Base-by-base conservation (phyloP, 306 rosid genomes). In the Casuarina glauca region DNA sequence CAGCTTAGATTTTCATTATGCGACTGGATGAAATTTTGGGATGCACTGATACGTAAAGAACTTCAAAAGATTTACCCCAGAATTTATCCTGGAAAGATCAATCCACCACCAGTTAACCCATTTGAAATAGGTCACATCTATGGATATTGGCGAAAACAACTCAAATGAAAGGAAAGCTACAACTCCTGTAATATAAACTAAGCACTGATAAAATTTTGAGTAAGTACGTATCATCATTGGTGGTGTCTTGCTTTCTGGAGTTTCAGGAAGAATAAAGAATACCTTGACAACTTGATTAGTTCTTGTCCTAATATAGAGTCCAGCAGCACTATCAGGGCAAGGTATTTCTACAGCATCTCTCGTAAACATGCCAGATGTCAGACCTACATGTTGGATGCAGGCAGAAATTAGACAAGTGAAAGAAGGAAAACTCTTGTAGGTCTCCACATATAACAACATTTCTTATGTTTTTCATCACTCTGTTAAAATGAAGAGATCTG, bases 271-370 rank as follows among this genome's bases (percentile, higher is more conserved):
- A 79, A 72, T 80, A 86, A 41, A 73, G 76, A 52, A 49, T 87
- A 94, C 98, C 88, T 89, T 92, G 89, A 90, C 98, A 55, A 90
- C 76, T 89, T 94, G 88, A 81, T 85, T 91, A 72, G 84, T 87
- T 85, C 98, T 81, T 70, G 97, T 90, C 79, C 74, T 87, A 57
- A 94, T 84, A 76, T 94, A 92, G 68, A 94, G 96, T 80, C 98
- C 98, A 64, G 98, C 93, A 76, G 81, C 84, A 84, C 74, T 57
- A 77, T 92, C 98, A 81, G 97, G 97, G 84, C 95, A 92, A 66
- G 93, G 87, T 70, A 94, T 76, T 88, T 94, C 98, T 74, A 80
- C 88, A 70, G 88, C 95, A 81, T 89, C 92, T 84, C 86, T 88
- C 49, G 41, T 81, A 76, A 88, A 94, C 84, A 90, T 86, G 67